Base-by-base conservation (phyloP, 352 stramenopile species). In the Aphanomyces euteiches region DNA sequence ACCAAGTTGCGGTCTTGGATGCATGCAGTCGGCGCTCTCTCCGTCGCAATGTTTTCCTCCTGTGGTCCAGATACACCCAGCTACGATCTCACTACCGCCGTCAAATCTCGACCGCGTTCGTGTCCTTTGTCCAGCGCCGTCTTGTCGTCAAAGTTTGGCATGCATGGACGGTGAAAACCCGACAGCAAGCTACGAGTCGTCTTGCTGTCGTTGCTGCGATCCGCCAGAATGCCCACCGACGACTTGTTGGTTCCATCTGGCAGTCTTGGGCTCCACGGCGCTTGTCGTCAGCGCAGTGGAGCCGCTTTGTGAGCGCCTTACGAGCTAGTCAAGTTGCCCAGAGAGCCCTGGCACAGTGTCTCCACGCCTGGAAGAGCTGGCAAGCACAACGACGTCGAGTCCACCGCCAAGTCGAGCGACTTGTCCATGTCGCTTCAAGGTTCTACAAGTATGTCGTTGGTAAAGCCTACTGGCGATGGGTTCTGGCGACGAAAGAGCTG, bases 391-490 rank as follows among this genome's bases (percentile, higher is more conserved):
- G 50, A 34, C 50, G n/a, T 12, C n/a, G 8, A 10, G n/a, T 58
- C n/a, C 50, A 38, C 37, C 50, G 50, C 8, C 8, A 19, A 19
- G 54, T 37, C 17, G 28, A n/a, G 43, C 43, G 43, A n/a, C 43
- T 50, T 12, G 43, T n/a, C 43, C 43, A n/a, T n/a, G 43, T 50
- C 43, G 43, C 17, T n/a, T 12, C 43, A 12, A n/a, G 10, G 10
- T n/a, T 50, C 17, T 12, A n/a, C 43, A 50, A 50, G 43, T 50
- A 50, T 12, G 38, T 34, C 10, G 36, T 53, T 17, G 12, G 48
- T n/a, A 15, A 6, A 7, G 48, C 64, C 6, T 54, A 36, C n/a
- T 70, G 64, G 64, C 53, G 19, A 7, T 70, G 64, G 64, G 28
- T 63, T 43, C 54, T 70, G 6, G 12, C 13, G 8, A 34, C 43